A percentile compares a stretch with the other conserved stretches of the same genome.
These are phyloP conservation scores for Amanita molliuscula DNA, from an alignment of 768 basidiomycete genomes.

Conservation along the genomic window DNA sequence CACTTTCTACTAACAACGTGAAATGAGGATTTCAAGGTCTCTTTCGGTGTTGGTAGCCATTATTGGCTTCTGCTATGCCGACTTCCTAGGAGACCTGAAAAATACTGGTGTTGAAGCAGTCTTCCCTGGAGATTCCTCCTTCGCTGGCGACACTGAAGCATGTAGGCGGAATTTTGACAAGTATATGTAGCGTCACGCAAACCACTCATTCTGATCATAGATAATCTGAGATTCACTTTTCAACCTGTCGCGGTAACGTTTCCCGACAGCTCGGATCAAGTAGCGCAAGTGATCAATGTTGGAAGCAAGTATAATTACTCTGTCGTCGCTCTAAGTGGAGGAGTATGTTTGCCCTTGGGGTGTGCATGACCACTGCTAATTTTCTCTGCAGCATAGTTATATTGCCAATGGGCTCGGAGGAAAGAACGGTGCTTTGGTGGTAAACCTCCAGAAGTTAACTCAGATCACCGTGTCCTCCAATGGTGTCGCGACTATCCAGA, in stretches of 20 bases:
- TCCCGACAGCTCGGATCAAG: constrained; percentile 18
- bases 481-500: constrained; percentile 23
- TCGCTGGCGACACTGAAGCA: neutral
- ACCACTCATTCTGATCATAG: constrained; percentile 6
- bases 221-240: constrained; percentile 20
- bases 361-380: neutral
- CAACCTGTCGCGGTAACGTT: constrained; percentile 20
- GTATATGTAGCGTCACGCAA: neutral
- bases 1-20: neutral
- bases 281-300: constrained; percentile 17
- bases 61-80: neutral
- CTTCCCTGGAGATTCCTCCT: neutral
- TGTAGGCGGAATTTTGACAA: neutral
- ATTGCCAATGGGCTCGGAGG: constrained; percentile 33
- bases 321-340: constrained; percentile 30
- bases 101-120: neutral
- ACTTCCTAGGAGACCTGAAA: neutral
- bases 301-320: constrained; percentile 16
- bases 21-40: neutral
- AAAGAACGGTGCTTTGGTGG: constrained; percentile 27
- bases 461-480: constrained; percentile 18
- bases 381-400: constrained; percentile 26
- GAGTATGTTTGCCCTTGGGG: constrained; percentile 21
- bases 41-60: neutral
- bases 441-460: constrained; percentile 29